Base-by-base conservation (phyloP, 2,329 filamentous ascomycete genomes). In the Dothideomycetes sp. region DNA sequence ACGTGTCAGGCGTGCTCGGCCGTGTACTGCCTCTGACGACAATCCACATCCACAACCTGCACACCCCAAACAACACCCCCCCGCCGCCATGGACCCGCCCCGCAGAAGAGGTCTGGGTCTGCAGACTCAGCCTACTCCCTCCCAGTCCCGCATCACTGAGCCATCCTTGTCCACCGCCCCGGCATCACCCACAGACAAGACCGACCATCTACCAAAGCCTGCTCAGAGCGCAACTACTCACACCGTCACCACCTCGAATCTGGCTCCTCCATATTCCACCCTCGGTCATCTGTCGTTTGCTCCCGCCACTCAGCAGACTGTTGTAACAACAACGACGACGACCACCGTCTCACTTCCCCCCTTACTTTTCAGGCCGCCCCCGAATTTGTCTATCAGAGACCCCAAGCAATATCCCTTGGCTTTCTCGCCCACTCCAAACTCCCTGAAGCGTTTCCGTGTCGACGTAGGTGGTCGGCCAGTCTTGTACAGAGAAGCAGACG, bases 351-450 rank as follows among this genome's bases (percentile, higher is more conserved):
- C 69, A 12, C 93, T 91, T 49, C 88, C 89, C 34, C 86, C 86
- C n/a, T 69, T 95, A 42, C 70, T 84, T 41, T 77, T 94, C 49
- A 79, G 77, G 48, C 75, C 84, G 43, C 81, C 85, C 17, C 75
- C 76, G 38, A 75, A 78, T 37, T 71, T 87, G 24, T 68, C 74
- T 43, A 73, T 79, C 39, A 75, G 94, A 42, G 87, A 96, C 60
- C 72, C 81, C 11, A 94, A 93, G 58, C 78, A 91, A 52, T 98
- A 94, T 58, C 91, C 91, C 30, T 69, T 98, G 19, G 89, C 89
- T 29, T 73, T 75, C 46, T 79, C 84, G 36, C 81, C 85, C 1
- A 94, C 88, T 2, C 91, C 91, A 2, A 74, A 78, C 12, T 79
- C 83, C 37, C 67, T 98, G 44, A 77, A 78, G 46, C 79, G 78